These are phyloP conservation scores for Rhodosporidiobolus sp. DNA, from an alignment of 768 basidiomycete species.

Conservation along the genomic window DNA sequence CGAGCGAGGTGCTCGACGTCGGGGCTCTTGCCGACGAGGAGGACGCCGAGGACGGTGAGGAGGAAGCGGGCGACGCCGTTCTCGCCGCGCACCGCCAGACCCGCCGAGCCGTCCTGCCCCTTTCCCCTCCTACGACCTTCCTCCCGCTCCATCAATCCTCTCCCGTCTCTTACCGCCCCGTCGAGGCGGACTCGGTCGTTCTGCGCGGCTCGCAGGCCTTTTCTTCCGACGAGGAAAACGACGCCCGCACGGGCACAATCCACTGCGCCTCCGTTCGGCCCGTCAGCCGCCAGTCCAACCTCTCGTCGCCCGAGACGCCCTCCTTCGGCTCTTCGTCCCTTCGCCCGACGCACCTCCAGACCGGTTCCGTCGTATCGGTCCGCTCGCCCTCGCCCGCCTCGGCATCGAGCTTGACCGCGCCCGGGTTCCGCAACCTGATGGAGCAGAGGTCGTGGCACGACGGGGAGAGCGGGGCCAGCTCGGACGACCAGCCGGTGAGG, in stretches of 20 bases:
- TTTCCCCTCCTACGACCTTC: not conserved
- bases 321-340: constrained; percentile 1
- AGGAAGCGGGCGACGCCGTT: no score
- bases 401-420: constrained; percentile 8
- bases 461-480: not conserved
- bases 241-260: constrained; percentile 19
- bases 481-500: not conserved
- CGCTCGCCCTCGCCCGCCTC: not conserved
- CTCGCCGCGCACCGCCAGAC: no score
- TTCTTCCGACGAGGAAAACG: constrained; percentile 10
- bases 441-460: constrained; percentile 3
- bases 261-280: constrained; percentile 34
- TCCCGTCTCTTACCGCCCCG: not conserved
- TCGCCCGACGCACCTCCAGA: constrained; percentile 67
- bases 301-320: not conserved
- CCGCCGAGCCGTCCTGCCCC: not conserved
- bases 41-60: not conserved
- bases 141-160: not conserved
- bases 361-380: constrained; percentile 36
- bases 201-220: constrained; percentile 5
- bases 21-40: not conserved
- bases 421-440: constrained; percentile 18
- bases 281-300: not conserved
- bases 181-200: constrained; percentile 6
- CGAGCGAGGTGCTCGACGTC: constrained; percentile 20